Conservation (phyloP, 2,329 filamentous ascomycete genomes). For the Talaromyces atroroseus region DNA sequence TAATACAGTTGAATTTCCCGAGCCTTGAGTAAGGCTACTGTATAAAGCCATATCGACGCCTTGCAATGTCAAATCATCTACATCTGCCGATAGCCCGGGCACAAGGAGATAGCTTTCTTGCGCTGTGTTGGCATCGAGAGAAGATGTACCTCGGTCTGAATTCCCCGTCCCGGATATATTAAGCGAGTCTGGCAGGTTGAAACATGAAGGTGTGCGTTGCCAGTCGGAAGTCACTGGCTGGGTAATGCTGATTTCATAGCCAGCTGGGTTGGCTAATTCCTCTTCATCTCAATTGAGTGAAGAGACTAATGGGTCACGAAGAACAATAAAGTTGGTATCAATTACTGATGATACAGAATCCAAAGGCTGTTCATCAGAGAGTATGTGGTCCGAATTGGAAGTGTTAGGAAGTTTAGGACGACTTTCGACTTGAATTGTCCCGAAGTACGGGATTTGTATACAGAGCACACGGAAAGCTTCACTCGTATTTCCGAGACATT, state of each 20-base stretch:
- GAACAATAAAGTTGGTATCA: not conserved
- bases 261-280: too few species aligned
- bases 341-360: not conserved
- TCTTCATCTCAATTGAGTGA: too few species aligned
- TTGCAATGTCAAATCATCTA: constrained; percentile 3
- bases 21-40: not conserved
- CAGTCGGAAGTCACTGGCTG: not conserved
- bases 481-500: not conserved
- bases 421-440: constrained; percentile 33
- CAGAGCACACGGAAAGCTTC: constrained; percentile 20
- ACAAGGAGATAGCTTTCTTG: not conserved
- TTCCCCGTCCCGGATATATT: not conserved
- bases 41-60: constrained; percentile 5
- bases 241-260: too few species aligned
- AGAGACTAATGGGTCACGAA: not conserved
- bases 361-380: not conserved
- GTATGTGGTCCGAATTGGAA: not conserved
- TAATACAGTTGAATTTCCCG: not conserved
- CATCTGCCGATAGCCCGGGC: not conserved
- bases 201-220: not conserved
- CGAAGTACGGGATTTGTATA: constrained; percentile 43
- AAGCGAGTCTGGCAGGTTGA: not conserved
- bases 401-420: not conserved
- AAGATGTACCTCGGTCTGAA: not conserved
- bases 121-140: not conserved